These are phyloP conservation scores for Esteya vermicola DNA, from an alignment of 2,329 filamentous ascomycete genomes.

Conservation along the genomic window DNA sequence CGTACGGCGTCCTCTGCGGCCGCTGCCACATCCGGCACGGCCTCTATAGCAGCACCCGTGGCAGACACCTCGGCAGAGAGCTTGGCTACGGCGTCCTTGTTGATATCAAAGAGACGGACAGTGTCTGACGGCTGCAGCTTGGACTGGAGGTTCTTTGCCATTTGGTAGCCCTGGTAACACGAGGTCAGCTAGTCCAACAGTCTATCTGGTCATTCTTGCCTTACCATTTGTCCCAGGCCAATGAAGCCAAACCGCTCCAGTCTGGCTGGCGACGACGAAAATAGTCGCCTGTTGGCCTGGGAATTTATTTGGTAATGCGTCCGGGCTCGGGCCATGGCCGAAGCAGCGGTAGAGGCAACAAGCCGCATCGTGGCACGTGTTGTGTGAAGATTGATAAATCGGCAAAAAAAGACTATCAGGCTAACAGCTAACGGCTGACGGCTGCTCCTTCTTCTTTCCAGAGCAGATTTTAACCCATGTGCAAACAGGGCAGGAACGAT, in stretches of 20 bases:
- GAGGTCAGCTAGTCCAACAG: background rate
- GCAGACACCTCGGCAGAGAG: conserved; percentile 31
- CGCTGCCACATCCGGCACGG: conserved; percentile 29
- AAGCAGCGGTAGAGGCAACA: too few relatives aligned
- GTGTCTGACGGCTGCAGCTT: conserved; percentile 37
- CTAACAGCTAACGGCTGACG: too few relatives aligned
- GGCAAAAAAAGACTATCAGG: too few relatives aligned
- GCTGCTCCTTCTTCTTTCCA: too few relatives aligned
- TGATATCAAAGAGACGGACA: conserved; percentile 42
- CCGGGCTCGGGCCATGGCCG: too few relatives aligned
- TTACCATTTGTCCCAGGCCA: conserved; percentile 47
- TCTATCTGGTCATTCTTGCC: too few relatives aligned
- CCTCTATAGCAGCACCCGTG: conserved; percentile 30
- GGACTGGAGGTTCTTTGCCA: conserved; percentile 47
- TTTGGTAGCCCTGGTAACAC: conserved; percentile 38
- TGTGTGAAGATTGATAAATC: too few relatives aligned
- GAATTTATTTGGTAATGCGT: too few relatives aligned
- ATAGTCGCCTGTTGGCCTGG: too few relatives aligned
- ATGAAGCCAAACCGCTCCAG: conserved; percentile 44
- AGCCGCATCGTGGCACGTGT: too few relatives aligned
- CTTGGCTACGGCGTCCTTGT: conserved; percentile 29
- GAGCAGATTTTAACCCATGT: too few relatives aligned
- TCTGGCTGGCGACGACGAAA: conserved; percentile 31
- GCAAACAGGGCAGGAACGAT: too few relatives aligned
- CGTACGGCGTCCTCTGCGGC: conserved; percentile 39